phyloP scores from a whole-genome alignment of 768 basidiomycete species.

The Pisolithus tinctorius region DNA sequence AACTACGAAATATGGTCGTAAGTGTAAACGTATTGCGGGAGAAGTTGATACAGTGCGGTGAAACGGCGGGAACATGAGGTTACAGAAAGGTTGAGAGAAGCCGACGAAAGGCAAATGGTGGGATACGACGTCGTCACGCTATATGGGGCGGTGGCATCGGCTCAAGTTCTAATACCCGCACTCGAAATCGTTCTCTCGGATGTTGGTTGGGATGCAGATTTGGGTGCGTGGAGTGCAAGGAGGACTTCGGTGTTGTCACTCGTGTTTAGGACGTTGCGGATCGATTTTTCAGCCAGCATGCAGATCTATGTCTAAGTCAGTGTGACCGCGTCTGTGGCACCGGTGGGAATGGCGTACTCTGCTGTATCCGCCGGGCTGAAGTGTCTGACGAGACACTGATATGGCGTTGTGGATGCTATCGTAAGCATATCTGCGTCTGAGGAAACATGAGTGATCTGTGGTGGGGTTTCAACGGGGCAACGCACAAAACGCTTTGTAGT shows the following conservation, averaged over 20 bases:
- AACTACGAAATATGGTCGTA: constrained; percentile 1
- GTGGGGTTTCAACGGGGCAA: constrained; percentile 8
- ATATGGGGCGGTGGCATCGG: background rate
- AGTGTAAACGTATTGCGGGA: constrained; percentile 8
- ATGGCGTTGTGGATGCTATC: constrained; percentile 81
- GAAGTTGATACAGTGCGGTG: constrained; percentile 16
- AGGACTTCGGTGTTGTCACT: constrained; percentile 61
- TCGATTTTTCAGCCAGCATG: constrained; percentile 64
- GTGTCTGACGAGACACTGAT: constrained; percentile 55
- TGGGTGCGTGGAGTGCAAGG: constrained; percentile 52
- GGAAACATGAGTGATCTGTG: constrained; percentile 5
- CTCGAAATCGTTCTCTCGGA: constrained; percentile 12
- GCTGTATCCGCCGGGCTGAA: constrained; percentile 51
- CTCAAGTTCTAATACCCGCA: constrained; percentile 22
- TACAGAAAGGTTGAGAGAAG: background rate
- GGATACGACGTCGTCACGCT: constrained; percentile 1
- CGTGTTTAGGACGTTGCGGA: constrained; percentile 60
- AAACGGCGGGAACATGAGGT: background rate
- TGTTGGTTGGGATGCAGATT: constrained; percentile 7
- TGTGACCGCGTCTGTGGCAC: background rate
- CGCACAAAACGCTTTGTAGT: constrained; percentile 68
- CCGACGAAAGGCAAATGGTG: constrained; percentile 3
- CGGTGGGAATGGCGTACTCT: constrained; percentile 32
- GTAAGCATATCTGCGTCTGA: constrained; percentile 67
- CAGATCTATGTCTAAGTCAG: constrained; percentile 43